Evolutionary conservation across 2,329 filamentous ascomycete species (phyloP), one percentile per base, ranked within the genome.

Genomic region (Fusarium dimerum): DNA sequence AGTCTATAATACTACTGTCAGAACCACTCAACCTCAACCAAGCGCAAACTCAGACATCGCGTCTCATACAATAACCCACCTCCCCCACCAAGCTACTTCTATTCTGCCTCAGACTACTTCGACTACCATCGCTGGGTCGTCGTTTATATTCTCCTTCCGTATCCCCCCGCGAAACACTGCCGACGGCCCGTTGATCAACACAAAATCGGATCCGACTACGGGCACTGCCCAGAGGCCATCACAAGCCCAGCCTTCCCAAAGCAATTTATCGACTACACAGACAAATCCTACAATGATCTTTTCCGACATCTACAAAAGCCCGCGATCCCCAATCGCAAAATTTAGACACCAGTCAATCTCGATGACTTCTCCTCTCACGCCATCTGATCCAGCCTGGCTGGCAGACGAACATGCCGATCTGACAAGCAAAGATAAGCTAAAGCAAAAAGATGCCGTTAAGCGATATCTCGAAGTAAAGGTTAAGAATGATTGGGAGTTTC

Each of bases 391-490:
- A 50, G 68, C 68, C 42, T 74, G 72, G 72, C 62, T 64, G n/a
- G 66, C 71, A 41, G 74, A 84, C 61, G 81, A 84, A 61, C 80
- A 86, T 55, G 76, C 81, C 17, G 84, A 87, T 63, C 74, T 87
- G 6, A 69, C 84, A 45, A 85, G 81, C 66, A 80, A 76, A 63
- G 84, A 87, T 66, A 86, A 86, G 66, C 56, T 69, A 26, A 84
- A 80, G 70, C 82, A 85, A 60, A 87, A 86, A 64, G 81, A 84
- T 40, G 84, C 84, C 12, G 79, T 87, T 36, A 81, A 75, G 62
- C 78, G 74, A 46, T 81, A 80, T 59, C 70, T 88, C 2, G 69
- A 73, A 3, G 74, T 77, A 18, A 82, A 78, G 58, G 72, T 87
- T 40, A 79, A 77, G 55, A 77, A 76, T 55, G 83, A 86, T 63